Percentiles rank a stretch among this genome's conserved stretches.
Evolutionary conservation across 768 basidiomycete species (phyloP).

Genomic region (Phanerochaete sordida): DNA sequence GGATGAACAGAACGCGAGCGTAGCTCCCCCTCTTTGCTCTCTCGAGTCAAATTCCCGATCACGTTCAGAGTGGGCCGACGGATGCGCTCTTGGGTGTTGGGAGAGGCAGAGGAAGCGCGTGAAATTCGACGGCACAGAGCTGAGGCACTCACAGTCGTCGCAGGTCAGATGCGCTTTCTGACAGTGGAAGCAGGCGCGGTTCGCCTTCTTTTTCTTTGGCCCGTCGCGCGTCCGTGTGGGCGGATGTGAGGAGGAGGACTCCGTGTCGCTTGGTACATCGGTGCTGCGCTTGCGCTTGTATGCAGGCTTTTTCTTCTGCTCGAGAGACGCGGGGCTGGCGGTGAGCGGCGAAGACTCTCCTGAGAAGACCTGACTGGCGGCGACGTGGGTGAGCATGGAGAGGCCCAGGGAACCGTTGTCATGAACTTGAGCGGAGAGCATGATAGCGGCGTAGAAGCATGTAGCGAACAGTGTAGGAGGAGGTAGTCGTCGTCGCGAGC

Average conservation of each 20-base stretch:
- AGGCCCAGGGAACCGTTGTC: constrained; percentile 23
- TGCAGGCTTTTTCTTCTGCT: constrained; percentile 35
- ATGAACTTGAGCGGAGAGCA: constrained; percentile 14
- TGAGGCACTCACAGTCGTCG: constrained; percentile 77
- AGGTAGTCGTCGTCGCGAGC: constrained; percentile 1
- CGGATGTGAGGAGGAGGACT: constrained; percentile 39
- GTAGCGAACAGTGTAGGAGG: constrained; percentile 17
- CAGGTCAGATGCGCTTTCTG: constrained; percentile 99
- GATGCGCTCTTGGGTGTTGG: not conserved
- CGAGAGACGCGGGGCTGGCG: constrained; percentile 18
- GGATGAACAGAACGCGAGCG: not conserved
- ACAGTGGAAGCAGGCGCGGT: constrained; percentile 91
- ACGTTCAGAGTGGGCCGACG: not conserved
- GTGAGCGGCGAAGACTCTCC: constrained; percentile 20
- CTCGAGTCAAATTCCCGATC: not conserved
- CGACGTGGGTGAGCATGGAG: constrained; percentile 9
- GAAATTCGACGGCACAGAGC: not conserved
- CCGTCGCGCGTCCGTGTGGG: constrained; percentile 57
- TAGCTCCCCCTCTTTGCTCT: not conserved
- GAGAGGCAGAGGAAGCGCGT: not conserved
- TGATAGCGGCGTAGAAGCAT: constrained; percentile 21
- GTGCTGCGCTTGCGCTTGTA: constrained; percentile 62
- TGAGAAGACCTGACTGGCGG: constrained; percentile 10
- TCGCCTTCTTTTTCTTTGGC: constrained; percentile 94
- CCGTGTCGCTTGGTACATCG: constrained; percentile 53